Base-by-base conservation (phyloP, 768 basidiomycete genomes). In the Kwoniella sp. region DNA sequence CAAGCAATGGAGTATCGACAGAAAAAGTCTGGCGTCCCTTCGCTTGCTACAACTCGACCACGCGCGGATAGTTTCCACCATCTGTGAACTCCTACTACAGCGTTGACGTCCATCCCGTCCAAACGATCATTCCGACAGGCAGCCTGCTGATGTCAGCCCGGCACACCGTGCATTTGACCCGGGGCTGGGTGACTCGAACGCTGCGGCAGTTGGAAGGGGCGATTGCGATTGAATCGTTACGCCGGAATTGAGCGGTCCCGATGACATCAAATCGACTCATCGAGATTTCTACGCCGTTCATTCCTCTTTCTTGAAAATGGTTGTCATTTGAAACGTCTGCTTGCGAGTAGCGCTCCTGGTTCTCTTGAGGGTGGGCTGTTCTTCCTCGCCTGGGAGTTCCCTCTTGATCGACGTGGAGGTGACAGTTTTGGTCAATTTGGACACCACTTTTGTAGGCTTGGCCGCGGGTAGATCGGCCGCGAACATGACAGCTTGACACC, bases 401-500 rank as follows among this genome's bases (percentile, higher is more conserved):
- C 63, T 17, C 26, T 64, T 64, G 30, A 58, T 26, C 1, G 56
- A 26, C 19, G 47, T 36, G 21, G 48, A 53, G 15, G n/a, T n/a
- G n/a, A n/a, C n/a, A n/a, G n/a, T 17, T 33, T 64, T 64, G 30
- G 54, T 26, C 1, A 50, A 26, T 22, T 27, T 36, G 21, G 48
- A 53, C 6, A 53, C 25, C 6, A 55, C 40, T 24, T 48, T 48
- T 6, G n/a, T 27, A 12, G 30, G 24, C 40, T 48, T 54, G 9
- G 59, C 62, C 29, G 30, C 30, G 12, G 69, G 69, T 1, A 80
- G 55, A 58, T 80, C 79, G 44, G 74, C 72, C 9, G 79, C 79
- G 49, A 80, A 80, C 77, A 80, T 78, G 58, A 80, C 77, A 0
- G 77, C 76, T 56, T 80, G 79, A 48, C 68, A 67, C 79, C 79